A percentile compares a stretch with the other conserved stretches of the same genome.
Conservation (phyloP, 108 stramenopile genomes). For the Bacterosira constricta region DNA sequence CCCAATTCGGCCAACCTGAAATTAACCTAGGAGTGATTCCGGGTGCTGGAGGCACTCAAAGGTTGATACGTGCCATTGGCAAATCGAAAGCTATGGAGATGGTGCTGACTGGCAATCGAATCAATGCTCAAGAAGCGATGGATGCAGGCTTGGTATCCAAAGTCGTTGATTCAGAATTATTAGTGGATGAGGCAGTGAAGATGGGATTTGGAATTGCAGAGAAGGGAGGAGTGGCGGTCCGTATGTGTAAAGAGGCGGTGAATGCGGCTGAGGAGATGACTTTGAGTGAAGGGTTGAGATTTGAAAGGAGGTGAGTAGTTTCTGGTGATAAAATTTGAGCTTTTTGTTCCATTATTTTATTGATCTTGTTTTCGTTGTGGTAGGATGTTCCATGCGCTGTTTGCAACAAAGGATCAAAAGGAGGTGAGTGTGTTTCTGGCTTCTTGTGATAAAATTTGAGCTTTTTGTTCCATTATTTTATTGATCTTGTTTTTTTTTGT, state of each 20-base stretch:
- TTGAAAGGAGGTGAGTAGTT: slow-evolving; percentile 95
- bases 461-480: not conserved
- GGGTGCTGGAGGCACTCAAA: slow-evolving; percentile 96
- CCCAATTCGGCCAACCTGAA: slow-evolving; percentile 98
- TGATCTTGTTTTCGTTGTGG: too few species aligned
- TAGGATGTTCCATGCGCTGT: slow-evolving; percentile 96
- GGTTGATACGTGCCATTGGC: slow-evolving; percentile 94
- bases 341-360: not conserved
- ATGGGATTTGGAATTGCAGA: slow-evolving; percentile 91
- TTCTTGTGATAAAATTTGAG: not conserved
- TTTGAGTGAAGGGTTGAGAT: slow-evolving; percentile 91
- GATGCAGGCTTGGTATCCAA: slow-evolving; percentile 91
- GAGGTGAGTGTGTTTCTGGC: slow-evolving; percentile 62
- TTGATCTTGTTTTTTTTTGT: too few species aligned
- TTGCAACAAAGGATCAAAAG: slow-evolving; percentile 98
- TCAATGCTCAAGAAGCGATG: slow-evolving; percentile 89
- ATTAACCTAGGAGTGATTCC: slow-evolving; percentile 98
- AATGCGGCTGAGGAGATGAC: slow-evolving; percentile 95
- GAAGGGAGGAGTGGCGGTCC: slow-evolving; percentile 82
- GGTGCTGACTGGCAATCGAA: slow-evolving; percentile 92
- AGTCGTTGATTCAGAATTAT: slow-evolving; percentile 76
- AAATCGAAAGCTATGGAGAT: slow-evolving; percentile 99
- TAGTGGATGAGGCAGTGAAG: slow-evolving; percentile 87
- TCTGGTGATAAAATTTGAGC: not conserved
- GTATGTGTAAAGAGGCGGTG: slow-evolving; percentile 96